These are phyloP conservation scores for Chalciporus chontae DNA, from an alignment of 768 basidiomycete species.

Conservation along the genomic window DNA sequence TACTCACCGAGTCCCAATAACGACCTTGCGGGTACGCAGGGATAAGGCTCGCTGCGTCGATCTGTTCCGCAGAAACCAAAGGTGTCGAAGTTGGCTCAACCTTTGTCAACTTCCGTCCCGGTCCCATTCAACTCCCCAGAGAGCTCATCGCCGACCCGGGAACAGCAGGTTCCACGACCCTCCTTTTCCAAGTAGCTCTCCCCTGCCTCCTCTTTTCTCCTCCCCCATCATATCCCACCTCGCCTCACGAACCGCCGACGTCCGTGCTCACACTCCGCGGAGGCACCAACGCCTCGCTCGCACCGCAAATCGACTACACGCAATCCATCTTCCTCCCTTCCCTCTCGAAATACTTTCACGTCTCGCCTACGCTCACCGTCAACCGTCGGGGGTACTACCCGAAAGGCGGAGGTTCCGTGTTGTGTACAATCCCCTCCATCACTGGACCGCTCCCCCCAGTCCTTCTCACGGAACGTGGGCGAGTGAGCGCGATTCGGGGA, in stretches of 20 bases:
- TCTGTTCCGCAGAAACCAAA: conserved; percentile 51
- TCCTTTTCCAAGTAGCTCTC: conserved; percentile 68
- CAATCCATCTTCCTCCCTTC: conserved; percentile 68
- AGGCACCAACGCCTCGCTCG: conserved; percentile 68
- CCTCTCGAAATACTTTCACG: conserved; percentile 50
- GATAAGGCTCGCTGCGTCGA: conserved; percentile 58
- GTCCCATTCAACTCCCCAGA: conserved; percentile 37
- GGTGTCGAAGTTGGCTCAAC: conserved; percentile 55
- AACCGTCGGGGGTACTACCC: conserved; percentile 67
- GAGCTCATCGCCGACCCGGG: conserved; percentile 43
- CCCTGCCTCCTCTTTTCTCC: conserved; percentile 62
- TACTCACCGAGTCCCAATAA: neutral
- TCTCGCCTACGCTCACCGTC: conserved; percentile 43
- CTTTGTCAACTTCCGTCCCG: conserved; percentile 54
- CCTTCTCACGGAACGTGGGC: conserved; percentile 54
- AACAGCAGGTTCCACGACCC: conserved; percentile 69
- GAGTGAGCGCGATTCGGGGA: conserved; percentile 49
- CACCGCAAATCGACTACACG: conserved; percentile 76
- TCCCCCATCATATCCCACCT: conserved; percentile 3
- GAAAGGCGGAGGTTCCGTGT: conserved; percentile 65
- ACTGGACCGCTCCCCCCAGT: conserved; percentile 42
- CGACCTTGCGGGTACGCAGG: conserved; percentile 37
- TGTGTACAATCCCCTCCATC: conserved; percentile 36
- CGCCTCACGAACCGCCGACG: conserved; percentile 6
- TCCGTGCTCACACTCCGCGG: conserved; percentile 58